Base-by-base conservation (phyloP, 2,329 filamentous ascomycete genomes). In the Aspergillus cejpii region DNA sequence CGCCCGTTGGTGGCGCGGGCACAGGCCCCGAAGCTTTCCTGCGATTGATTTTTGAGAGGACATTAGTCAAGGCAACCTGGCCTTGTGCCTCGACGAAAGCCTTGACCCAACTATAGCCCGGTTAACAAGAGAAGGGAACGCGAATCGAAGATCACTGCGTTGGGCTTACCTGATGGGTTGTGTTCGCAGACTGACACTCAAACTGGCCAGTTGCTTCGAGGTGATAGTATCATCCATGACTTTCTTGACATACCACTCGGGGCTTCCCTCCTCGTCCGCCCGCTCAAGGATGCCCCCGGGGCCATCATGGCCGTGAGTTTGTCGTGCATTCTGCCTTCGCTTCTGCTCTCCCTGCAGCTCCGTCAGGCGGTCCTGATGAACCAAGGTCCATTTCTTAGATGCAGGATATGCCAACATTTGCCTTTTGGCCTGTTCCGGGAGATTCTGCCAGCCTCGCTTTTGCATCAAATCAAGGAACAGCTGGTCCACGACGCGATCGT, bases 331-430 rank as follows among this genome's bases (percentile, higher is more conserved):
- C 58, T 84, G 80, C 55, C 87, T 77, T 56, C 90, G 81, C 69
- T 91, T 95, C 69, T 95, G 88, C 62, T 97, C 91, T 33, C 89
- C 88, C 73, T 97, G 90, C 77, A 84, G 87, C 68, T 97, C 91
- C 5, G 88, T 87, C 57, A 98, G 75, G 50, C 87, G 84, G 70
- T 98, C 92, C 69, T 98, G 91, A 65, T 97, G 85, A 41, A 98
- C 85, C 48, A 98, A 73, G 1, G 89, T 96, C 92, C 92, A 98
- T 70, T 97, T 98, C 75, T 97, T 97, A 53, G 83, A 80, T 6
- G 92, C 80, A 11, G 90, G 87, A 64, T 98, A 97, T 28, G 89
- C 89, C 69, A 92, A 80, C 91, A 98, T 97, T 72, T 97, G 92
- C 50, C 91, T 79, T 56, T 85, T 81, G 23, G 92, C 92, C 71